Evolutionary conservation across 805 yeast genomes (phyloP).

Genomic region (Saccharomycopsis sp.): DNA sequence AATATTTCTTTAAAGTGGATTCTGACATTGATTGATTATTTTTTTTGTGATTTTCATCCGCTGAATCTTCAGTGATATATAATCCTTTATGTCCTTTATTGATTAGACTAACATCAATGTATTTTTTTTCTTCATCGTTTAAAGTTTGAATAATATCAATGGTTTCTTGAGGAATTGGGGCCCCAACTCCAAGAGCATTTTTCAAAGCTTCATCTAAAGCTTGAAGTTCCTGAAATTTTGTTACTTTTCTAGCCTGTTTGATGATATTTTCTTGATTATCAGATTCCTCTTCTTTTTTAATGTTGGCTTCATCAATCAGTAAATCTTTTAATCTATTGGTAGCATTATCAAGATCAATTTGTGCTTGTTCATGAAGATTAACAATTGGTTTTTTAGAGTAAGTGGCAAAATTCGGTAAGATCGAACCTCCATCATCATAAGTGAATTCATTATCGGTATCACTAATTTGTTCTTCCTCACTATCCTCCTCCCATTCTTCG

Average conservation of each 20-base stretch:
- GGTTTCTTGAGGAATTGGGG: conserved; percentile 29
- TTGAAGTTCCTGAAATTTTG: conserved; percentile 40
- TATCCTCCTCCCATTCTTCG: conserved; percentile 17
- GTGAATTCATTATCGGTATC: conserved; percentile 48
- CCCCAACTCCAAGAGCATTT: conserved; percentile 17
- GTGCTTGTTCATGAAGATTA: conserved; percentile 3
- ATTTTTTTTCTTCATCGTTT: conserved; percentile 25
- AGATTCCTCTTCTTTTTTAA: neutral
- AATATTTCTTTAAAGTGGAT: conserved; percentile 45
- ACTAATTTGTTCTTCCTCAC: conserved; percentile 52
- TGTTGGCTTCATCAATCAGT: neutral
- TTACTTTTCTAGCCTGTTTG: conserved; percentile 29
- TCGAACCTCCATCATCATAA: conserved; percentile 46
- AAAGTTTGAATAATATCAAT: conserved; percentile 28
- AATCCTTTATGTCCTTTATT: conserved; percentile 3
- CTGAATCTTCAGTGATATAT: conserved; percentile 17
- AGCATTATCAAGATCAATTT: conserved; percentile 2
- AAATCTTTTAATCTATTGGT: conserved; percentile 16
- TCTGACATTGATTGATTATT: too few relatives aligned
- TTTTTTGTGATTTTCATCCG: conserved; percentile 29
- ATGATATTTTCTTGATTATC: conserved; percentile 19
- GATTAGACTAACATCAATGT: conserved; percentile 20
- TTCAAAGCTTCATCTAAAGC: conserved; percentile 51
- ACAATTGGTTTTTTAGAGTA: conserved; percentile 9
- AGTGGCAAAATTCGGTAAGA: conserved; percentile 46